These are phyloP conservation scores for Phytopythium boreale DNA, from an alignment of 352 stramenopile species.

Conservation along the genomic window DNA sequence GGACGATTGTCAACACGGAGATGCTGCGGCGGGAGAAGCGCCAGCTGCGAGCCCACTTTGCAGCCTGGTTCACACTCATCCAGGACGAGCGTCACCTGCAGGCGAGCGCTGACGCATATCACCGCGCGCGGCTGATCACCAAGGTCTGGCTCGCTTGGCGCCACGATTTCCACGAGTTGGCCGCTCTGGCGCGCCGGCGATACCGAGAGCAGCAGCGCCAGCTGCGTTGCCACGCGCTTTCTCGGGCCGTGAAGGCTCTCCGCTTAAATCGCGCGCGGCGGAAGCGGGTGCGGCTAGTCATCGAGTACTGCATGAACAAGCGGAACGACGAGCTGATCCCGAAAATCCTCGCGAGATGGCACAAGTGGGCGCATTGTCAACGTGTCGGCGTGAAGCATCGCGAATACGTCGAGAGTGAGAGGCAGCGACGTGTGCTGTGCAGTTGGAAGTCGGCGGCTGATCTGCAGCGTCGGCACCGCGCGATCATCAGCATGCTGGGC, in stretches of 20 bases:
- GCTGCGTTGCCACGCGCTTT: slow-evolving; percentile 15
- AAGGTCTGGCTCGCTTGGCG: slow-evolving; percentile 63
- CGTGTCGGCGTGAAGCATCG: slow-evolving; percentile 6
- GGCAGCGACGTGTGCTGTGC: slow-evolving; percentile 6
- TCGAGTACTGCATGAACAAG: slow-evolving; percentile 39
- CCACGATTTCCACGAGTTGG: slow-evolving; percentile 34
- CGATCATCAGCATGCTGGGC: slow-evolving; percentile 12
- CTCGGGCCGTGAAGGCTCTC: slow-evolving; percentile 14
- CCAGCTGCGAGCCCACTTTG: slow-evolving; percentile 39
- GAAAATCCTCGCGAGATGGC: slow-evolving; percentile 18
- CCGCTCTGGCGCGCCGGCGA: slow-evolving; percentile 6
- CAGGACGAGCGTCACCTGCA: slow-evolving; percentile 39
- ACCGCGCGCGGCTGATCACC: slow-evolving; percentile 46
- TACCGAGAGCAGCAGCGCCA: not conserved
- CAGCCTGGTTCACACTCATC: slow-evolving; percentile 34
- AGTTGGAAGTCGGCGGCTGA: slow-evolving; percentile 14
- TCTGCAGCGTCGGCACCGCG: slow-evolving; percentile 13
- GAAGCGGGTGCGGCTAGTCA: slow-evolving; percentile 30
- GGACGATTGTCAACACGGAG: slow-evolving; percentile 53
- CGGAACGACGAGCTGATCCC: slow-evolving; percentile 22
- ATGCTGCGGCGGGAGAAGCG: slow-evolving; percentile 42
- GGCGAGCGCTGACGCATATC: slow-evolving; percentile 41
- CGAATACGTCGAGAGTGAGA: slow-evolving; percentile 7
- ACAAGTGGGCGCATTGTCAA: slow-evolving; percentile 10
- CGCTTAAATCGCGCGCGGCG: slow-evolving; percentile 4